phyloP scores from a whole-genome alignment of 2,329 filamentous ascomycete genomes.

The Geoglossum cookeanum region DNA sequence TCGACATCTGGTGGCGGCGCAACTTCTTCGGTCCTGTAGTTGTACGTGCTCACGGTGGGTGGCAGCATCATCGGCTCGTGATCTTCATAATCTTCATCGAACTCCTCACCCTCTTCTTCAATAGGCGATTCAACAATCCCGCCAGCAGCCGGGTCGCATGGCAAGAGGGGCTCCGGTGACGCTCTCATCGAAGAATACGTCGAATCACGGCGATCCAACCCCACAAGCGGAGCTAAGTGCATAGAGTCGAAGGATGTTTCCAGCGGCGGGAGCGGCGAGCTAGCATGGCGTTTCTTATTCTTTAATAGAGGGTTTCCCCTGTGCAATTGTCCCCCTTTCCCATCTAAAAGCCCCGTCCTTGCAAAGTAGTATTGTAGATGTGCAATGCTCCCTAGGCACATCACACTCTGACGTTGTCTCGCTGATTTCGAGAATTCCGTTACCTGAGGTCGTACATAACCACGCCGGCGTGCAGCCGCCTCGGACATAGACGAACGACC shows the following conservation, averaged over 20 bases:
- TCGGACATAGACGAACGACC: constrained; percentile 2
- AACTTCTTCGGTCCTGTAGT: constrained; percentile 60
- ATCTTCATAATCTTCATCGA: constrained; percentile 38
- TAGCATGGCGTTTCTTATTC: not conserved
- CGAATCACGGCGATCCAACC: constrained; percentile 24
- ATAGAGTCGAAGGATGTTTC: not conserved
- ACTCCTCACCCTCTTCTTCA: constrained; percentile 27
- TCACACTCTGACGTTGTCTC: constrained; percentile 76
- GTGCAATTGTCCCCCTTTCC: constrained; percentile 64
- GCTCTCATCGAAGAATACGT: constrained; percentile 40
- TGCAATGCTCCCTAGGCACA: constrained; percentile 89
- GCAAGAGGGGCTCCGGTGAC: constrained; percentile 31
- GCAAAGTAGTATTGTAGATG: constrained; percentile 98
- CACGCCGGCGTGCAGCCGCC: constrained; percentile 36
- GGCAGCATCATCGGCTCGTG: constrained; percentile 66
- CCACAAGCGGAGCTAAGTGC: not conserved
- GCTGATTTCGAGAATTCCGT: constrained; percentile 85
- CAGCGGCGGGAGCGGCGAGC: not conserved
- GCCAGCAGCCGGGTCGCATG: constrained; percentile 15
- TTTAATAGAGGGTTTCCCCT: not conserved
- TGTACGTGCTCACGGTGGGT: constrained; percentile 94
- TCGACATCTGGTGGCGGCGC: constrained; percentile 68
- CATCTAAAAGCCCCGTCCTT: constrained; percentile 77
- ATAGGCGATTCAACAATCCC: constrained; percentile 32
- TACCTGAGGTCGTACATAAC: constrained; percentile 73